phyloP scores from a whole-genome alignment of 345 rosid species.

The Lepidium sativum region DNA sequence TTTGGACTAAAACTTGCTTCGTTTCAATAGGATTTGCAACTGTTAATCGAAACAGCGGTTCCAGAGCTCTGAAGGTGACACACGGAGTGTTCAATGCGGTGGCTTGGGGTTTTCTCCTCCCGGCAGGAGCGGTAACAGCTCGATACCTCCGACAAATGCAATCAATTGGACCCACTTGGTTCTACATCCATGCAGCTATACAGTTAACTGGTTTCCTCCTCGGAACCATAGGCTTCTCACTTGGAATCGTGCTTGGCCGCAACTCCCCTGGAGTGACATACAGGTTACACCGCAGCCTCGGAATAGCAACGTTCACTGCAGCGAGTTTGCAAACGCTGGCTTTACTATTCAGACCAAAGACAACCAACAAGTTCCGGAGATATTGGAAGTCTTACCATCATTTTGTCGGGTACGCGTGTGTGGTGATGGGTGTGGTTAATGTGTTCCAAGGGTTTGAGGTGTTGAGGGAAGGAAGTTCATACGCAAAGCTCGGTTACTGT shows the following conservation, averaged over 20 bases:
- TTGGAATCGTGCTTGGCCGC: conserved; percentile 65
- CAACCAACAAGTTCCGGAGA: conserved; percentile 76
- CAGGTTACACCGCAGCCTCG: conserved; percentile 68
- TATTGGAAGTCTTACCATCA: conserved; percentile 98
- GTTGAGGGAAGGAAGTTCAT: conserved; percentile 67
- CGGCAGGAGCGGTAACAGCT: conserved; percentile 59
- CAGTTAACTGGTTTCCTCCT: conserved; percentile 51
- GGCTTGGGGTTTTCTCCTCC: conserved; percentile 75
- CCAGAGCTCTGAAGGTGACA: conserved; percentile 34
- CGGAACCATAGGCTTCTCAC: conserved; percentile 63
- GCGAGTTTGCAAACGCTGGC: conserved; percentile 77
- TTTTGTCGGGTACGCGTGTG: conserved; percentile 84
- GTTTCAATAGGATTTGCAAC: conserved; percentile 16
- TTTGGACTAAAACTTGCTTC: neutral
- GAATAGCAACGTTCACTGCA: conserved; percentile 51
- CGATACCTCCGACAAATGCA: conserved; percentile 68
- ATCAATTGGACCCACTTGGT: conserved; percentile 76
- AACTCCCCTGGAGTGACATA: conserved; percentile 65
- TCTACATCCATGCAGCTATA: conserved; percentile 66
- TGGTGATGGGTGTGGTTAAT: conserved; percentile 89
- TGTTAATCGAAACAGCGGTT: conserved; percentile 23
- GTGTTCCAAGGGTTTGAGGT: conserved; percentile 94
- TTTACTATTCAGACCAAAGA: conserved; percentile 70
- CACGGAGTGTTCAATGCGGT: conserved; percentile 65
- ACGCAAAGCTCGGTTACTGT: conserved; percentile 63